phyloP scores from a whole-genome alignment of 257 asterid species.

The Plantago elongata region DNA sequence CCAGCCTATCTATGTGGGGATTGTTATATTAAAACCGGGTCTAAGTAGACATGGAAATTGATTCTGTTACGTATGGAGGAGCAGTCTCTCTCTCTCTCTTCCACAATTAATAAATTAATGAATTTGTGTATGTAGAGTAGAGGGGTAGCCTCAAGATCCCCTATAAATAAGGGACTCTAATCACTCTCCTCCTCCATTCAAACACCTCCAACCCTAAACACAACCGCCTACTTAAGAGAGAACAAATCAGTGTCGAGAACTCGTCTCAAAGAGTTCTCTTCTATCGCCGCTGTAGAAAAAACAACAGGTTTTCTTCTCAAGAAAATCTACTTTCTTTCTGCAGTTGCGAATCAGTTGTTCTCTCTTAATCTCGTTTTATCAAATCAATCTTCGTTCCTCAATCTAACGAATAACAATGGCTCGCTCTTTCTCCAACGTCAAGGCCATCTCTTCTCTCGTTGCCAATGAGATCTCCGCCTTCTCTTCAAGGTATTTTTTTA shows the following conservation, averaged over 20 bases:
- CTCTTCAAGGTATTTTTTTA: constrained; percentile 21
- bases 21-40: too few relatives aligned
- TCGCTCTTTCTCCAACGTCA: constrained; percentile 37
- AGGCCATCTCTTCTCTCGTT: constrained; percentile 30
- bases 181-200: constrained; percentile 1
- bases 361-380: too few relatives aligned
- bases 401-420: constrained; percentile 27
- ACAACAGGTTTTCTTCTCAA: background rate
- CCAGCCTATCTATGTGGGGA: too few relatives aligned
- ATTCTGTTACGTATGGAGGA: too few relatives aligned
- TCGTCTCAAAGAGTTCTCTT: background rate
- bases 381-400: background rate
- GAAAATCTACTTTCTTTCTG: constrained; percentile 6
- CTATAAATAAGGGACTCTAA: constrained; percentile 37
- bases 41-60: too few relatives aligned
- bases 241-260: background rate
- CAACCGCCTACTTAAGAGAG: too few relatives aligned
- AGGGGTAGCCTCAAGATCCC: background rate
- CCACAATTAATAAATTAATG: too few relatives aligned
- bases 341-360: background rate
- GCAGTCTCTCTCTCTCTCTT: too few relatives aligned
- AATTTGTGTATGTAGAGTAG: too few relatives aligned
- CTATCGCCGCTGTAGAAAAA: constrained; percentile 20
- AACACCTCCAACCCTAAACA: constrained; percentile 8
- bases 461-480: constrained; percentile 31